These are phyloP conservation scores for Helianthus tuberosus DNA, from an alignment of 129 eudicot genomes.

Conservation along the genomic window DNA sequence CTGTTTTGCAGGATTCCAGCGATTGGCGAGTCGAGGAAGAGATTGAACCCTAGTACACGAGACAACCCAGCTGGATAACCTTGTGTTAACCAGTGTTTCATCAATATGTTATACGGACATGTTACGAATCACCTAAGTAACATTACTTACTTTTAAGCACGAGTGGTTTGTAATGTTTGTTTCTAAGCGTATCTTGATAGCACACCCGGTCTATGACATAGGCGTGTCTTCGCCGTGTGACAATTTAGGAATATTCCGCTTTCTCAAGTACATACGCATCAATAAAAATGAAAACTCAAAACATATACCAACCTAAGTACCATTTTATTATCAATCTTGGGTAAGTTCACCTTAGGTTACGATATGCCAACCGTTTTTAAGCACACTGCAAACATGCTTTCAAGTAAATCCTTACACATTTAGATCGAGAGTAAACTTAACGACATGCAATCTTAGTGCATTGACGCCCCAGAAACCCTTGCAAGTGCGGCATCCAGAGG, in stretches of 20 bases:
- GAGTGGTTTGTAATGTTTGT: background rate
- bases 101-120: too few relatives aligned
- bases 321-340: background rate
- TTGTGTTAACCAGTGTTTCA: too few relatives aligned
- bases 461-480: slow-evolving; percentile 1
- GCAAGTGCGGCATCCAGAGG: background rate
- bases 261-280: background rate
- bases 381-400: background rate
- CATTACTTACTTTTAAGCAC: too few relatives aligned
- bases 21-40: too few relatives aligned
- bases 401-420: background rate
- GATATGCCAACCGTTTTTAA: background rate
- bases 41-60: too few relatives aligned
- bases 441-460: slow-evolving; percentile 3
- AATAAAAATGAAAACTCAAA: background rate
- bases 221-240: too few relatives aligned
- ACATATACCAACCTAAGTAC: background rate
- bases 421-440: background rate
- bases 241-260: too few relatives aligned
- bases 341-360: background rate
- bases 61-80: too few relatives aligned
- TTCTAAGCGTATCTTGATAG: background rate
- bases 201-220: background rate
- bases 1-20: too few relatives aligned
- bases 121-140: too few relatives aligned